Evolutionary conservation across 305 asterid species (phyloP), one percentile per base, ranked within the genome.

Genomic region (Ilex paraguariensis): DNA sequence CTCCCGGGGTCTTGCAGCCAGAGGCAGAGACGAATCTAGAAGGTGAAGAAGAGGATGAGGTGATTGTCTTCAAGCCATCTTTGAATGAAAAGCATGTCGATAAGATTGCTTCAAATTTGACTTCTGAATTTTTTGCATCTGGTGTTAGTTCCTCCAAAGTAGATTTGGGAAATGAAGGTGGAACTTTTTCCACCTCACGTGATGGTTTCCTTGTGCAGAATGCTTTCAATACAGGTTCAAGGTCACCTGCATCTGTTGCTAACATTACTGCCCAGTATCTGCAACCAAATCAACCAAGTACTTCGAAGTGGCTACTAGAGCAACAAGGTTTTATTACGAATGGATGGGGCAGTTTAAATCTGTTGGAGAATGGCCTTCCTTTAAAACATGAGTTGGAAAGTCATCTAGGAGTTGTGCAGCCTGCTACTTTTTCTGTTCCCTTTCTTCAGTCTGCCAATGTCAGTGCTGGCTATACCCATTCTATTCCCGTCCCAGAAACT

Each of bases 21-120:
- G n/a, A 52, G 31, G 56, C 21, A 52, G n/a, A 52, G n/a, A 4
- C n/a, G 0, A 3, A 14, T 52, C n/a, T 52, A 6, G 60, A 56
- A 31, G 44, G 60, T 11, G 60, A 56, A 56, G 60, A 56, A 21
- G 60, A 56, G 16, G 42, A 56, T 32, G 60, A 56, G 42, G 39
- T 56, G 39, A 56, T 56, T 31, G 60, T 56, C n/a, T 56, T 56
- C 42, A 56, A 56, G 60, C 60, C 60, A 10, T 9, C 42, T 9
- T 10, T 32, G 42, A 30, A 10, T 28, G 42, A 56, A 21, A 56
- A 31, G 39, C 42, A 56, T 3, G 10, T 7, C 4, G 42, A 56
- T 56, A 11, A 3, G 14, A 8, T 56, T 56, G 39, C 39, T 30
- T 56, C 60, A 28, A 11, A 56, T 6, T 32, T 4, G 60, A 4